Evolutionary conservation across 768 basidiomycete species (phyloP).

Genomic region (Suillus spraguei): DNA sequence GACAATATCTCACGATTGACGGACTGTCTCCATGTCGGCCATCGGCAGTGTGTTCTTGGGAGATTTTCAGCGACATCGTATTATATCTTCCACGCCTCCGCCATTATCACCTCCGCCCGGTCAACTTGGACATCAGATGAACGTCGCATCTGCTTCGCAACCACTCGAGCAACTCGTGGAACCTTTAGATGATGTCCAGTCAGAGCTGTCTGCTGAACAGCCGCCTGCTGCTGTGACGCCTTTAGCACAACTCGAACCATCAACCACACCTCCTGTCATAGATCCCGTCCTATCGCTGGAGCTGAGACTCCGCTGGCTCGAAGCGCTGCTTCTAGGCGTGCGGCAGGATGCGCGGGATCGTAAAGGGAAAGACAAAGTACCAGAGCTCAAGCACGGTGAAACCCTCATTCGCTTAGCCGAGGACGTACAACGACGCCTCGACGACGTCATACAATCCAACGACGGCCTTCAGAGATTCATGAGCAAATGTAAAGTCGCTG

Average conservation of each 20-base stretch:
- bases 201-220: conserved; percentile 18
- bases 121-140: conserved; percentile 17
- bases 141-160: conserved; percentile 16
- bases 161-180: conserved; percentile 10
- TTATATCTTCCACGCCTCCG: conserved; percentile 59
- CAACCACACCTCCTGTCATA: conserved; percentile 37
- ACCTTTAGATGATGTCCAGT: conserved; percentile 22
- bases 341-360: conserved; percentile 48
- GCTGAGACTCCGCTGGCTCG: conserved; percentile 77
- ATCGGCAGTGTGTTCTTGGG: conserved; percentile 85
- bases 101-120: conserved; percentile 45
- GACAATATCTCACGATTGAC: conserved; percentile 8
- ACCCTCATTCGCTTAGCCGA: conserved; percentile 61
- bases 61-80: conserved; percentile 67
- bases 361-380: conserved; percentile 36
- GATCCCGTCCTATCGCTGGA: conserved; percentile 72
- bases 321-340: conserved; percentile 72
- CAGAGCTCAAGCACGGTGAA: conserved; percentile 50
- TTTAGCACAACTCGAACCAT: conserved; percentile 8
- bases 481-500: conserved; percentile 58
- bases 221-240: not conserved
- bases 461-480: conserved; percentile 78
- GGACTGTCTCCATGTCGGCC: conserved; percentile 42
- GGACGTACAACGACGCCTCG: conserved; percentile 59
- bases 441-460: conserved; percentile 61